A percentile compares a stretch with the other conserved stretches of the same genome.
phyloP scores from a whole-genome alignment of 306 rosid species.

The cucumber (Cucumis sativus) region Cucumber_9930_V3 NC_026657.2:23083501-23084000 shows the following conservation, averaged over 20 bases:
- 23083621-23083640: slow-evolving; percentile 18
- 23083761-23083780: slow-evolving; percentile 15
- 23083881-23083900: slow-evolving; percentile 9
- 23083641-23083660: slow-evolving; percentile 13
- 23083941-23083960: background rate
- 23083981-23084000: background rate
- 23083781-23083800: slow-evolving; percentile 16
- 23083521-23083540: background rate
- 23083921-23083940: background rate
- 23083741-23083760: slow-evolving; percentile 21
- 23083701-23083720: slow-evolving; percentile 12
- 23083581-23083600: background rate
- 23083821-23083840: slow-evolving; percentile 22
- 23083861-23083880: slow-evolving; percentile 11
- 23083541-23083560: background rate
- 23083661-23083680: slow-evolving; percentile 17
- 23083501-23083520: background rate
- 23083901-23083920: background rate
- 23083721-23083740: background rate
- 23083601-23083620: slow-evolving; percentile 17
- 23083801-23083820: slow-evolving; percentile 21
- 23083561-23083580: background rate
- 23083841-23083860: slow-evolving; percentile 6
- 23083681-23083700: slow-evolving; percentile 11
- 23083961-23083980: background rate